Conservation (phyloP, 148 eudicot species). For the Pharnaceum exiguum region DNA sequence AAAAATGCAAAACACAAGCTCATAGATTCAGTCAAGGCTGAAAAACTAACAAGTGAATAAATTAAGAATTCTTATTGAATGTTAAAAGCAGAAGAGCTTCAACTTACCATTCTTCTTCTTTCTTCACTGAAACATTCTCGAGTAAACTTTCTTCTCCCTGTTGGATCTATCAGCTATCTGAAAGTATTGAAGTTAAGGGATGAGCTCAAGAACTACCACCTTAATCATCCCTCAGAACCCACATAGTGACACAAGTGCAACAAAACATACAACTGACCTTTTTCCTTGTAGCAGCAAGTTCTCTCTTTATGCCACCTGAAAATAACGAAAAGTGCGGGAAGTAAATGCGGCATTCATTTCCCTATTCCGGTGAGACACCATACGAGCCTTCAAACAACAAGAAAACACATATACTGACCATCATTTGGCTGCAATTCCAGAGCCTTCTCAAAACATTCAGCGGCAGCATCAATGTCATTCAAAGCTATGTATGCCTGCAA, state of each 20-base stretch:
- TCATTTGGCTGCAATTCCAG: slow-evolving; percentile 71
- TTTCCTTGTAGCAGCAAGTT: slow-evolving; percentile 65
- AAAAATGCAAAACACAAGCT: too few species aligned
- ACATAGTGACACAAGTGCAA: neutral
- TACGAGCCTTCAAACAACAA: neutral
- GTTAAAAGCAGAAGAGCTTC: too few species aligned
- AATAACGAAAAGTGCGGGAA: neutral
- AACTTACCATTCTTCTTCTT: too few species aligned
- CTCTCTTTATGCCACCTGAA: slow-evolving; percentile 66
- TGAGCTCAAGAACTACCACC: slow-evolving; percentile 10
- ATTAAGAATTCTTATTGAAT: too few species aligned
- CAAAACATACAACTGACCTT: slow-evolving; percentile 34
- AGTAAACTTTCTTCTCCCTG: slow-evolving; percentile 67
- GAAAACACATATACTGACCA: slow-evolving; percentile 28
- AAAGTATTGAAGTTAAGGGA: slow-evolving; percentile 8
- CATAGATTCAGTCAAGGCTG: too few species aligned
- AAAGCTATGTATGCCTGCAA: slow-evolving; percentile 71
- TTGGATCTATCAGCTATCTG: slow-evolving; percentile 77
- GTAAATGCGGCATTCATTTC: slow-evolving; percentile 1
- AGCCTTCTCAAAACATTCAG: slow-evolving; percentile 64
- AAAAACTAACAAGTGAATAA: too few species aligned
- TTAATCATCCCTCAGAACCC: too few species aligned
- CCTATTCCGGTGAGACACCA: neutral
- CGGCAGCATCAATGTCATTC: slow-evolving; percentile 69
- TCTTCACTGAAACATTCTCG: slow-evolving; percentile 63